Evolutionary conservation across 208 protist genomes (phyloP).

Genomic region (Trypanosoma scelopori): DNA sequence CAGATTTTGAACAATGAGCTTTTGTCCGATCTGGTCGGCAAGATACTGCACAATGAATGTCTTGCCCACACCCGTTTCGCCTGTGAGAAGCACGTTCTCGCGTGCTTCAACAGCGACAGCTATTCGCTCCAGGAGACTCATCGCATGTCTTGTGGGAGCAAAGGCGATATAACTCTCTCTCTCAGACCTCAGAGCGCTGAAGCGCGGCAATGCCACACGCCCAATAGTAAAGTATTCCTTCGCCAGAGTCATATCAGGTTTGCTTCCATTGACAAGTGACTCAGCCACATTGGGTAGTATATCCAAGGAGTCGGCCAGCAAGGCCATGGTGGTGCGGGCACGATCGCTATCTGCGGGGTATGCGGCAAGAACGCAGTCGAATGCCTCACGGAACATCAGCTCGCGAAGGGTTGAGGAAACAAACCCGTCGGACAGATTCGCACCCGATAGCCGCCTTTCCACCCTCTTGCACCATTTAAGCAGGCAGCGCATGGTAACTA

Average conservation of each 20-base stretch:
- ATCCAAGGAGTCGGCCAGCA: conserved; percentile 62
- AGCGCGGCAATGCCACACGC: conserved; percentile 56
- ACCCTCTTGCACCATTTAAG: conserved; percentile 94
- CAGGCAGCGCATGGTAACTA: conserved; percentile 82
- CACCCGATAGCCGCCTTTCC: conserved; percentile 36
- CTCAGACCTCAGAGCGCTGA: conserved; percentile 27
- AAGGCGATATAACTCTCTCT: conserved; percentile 87
- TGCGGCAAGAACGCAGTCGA: conserved; percentile 90
- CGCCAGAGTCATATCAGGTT: conserved; percentile 50
- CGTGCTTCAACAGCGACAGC: conserved; percentile 82
- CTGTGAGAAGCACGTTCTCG: conserved; percentile 98
- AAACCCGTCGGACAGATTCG: conserved; percentile 35
- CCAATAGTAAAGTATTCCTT: conserved; percentile 58
- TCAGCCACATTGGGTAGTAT: conserved; percentile 63
- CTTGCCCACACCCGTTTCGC: conserved; percentile 98
- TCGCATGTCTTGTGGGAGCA: conserved; percentile 93
- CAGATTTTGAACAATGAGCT: conserved; percentile 98
- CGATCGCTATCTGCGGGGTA: conserved; percentile 61
- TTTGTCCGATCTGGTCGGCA: conserved; percentile 85
- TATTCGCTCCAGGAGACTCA: conserved; percentile 95
- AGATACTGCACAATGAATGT: conserved; percentile 93
- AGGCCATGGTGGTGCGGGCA: conserved; percentile 29
- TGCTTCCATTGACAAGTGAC: conserved; percentile 64
- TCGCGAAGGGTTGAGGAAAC: conserved; percentile 84
- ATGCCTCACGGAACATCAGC: conserved; percentile 91